phyloP scores from a whole-genome alignment of 495 filamentous ascomycete genomes.

The Neurospora hispaniola region DNA sequence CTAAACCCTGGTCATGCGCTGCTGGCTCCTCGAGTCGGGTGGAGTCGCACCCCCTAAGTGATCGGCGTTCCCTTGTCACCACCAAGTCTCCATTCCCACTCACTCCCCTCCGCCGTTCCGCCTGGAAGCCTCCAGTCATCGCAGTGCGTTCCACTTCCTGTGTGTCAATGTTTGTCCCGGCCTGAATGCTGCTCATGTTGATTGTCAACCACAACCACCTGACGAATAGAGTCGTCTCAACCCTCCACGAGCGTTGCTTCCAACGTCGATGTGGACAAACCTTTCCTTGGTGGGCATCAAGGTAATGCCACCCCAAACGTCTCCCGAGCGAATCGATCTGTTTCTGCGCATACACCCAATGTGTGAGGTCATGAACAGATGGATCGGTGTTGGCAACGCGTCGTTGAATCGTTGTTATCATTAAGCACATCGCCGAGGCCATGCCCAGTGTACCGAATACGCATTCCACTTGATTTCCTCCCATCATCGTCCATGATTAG shows the following conservation, averaged over 20 bases:
- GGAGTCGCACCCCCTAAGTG: slow-evolving; percentile 2
- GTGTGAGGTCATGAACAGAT: neutral
- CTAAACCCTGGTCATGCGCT: neutral
- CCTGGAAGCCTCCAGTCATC: slow-evolving; percentile 3
- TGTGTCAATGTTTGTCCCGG: neutral
- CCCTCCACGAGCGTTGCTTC: slow-evolving; percentile 28
- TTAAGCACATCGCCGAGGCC: neutral
- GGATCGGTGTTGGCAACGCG: neutral
- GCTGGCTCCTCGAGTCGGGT: neutral
- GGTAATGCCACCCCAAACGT: neutral
- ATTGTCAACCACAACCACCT: slow-evolving; percentile 8
- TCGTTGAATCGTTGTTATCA: neutral
- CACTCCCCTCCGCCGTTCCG: neutral
- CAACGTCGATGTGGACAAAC: slow-evolving; percentile 7
- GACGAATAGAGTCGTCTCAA: slow-evolving; percentile 32
- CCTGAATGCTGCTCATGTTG: neutral
- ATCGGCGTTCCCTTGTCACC: slow-evolving; percentile 12
- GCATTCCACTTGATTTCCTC: neutral
- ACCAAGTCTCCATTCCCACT: neutral
- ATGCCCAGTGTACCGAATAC: neutral
- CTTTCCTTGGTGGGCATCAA: neutral
- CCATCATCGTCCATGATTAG: neutral
- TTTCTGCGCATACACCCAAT: neutral
- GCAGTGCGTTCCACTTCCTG: neutral
- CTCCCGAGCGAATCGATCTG: neutral